These are phyloP conservation scores for Pythium dissotocum DNA, from an alignment of 352 stramenopile species.

Conservation along the genomic window DNA sequence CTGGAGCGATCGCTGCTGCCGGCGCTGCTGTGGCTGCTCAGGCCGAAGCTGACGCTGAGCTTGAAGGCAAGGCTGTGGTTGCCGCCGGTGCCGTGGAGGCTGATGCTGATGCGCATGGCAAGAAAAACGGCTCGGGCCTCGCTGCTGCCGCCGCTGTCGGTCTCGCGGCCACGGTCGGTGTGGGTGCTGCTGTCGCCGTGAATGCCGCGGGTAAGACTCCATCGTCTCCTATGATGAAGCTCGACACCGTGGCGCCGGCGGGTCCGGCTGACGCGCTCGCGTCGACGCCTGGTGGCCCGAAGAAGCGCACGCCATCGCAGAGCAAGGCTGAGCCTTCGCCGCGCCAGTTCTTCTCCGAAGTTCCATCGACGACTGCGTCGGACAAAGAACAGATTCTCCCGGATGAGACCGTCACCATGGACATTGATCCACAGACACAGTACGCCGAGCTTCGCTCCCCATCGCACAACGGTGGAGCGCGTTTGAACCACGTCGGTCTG, in stretches of 20 bases:
- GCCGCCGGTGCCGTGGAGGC: background rate
- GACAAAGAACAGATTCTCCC: background rate
- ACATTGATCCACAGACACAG: slow-evolving; percentile 1
- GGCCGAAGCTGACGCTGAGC: background rate
- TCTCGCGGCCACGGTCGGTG: slow-evolving; percentile 8
- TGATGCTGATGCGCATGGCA: background rate
- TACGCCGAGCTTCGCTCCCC: slow-evolving; percentile 22
- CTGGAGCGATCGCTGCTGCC: background rate
- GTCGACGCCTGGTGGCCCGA: background rate
- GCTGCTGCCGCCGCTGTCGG: slow-evolving; percentile 6
- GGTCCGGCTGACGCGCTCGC: background rate
- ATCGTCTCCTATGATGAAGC: slow-evolving; percentile 12
- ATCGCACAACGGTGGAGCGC: slow-evolving; percentile 9
- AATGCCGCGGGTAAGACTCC: background rate
- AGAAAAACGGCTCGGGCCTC: slow-evolving; percentile 3
- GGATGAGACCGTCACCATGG: slow-evolving; percentile 2
- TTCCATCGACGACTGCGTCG: background rate
- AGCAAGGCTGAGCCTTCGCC: slow-evolving; percentile 18
- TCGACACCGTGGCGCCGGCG: slow-evolving; percentile 13
- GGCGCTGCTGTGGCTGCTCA: background rate
- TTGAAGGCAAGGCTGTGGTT: slow-evolving; percentile 8
- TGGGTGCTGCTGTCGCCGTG: background rate
- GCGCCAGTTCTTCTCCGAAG: slow-evolving; percentile 4
- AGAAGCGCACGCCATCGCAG: slow-evolving; percentile 20
- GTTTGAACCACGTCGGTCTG: slow-evolving; percentile 13